These are phyloP conservation scores for Rhodotorula babjevae DNA, from an alignment of 768 basidiomycete species.

Conservation along the genomic window DNA sequence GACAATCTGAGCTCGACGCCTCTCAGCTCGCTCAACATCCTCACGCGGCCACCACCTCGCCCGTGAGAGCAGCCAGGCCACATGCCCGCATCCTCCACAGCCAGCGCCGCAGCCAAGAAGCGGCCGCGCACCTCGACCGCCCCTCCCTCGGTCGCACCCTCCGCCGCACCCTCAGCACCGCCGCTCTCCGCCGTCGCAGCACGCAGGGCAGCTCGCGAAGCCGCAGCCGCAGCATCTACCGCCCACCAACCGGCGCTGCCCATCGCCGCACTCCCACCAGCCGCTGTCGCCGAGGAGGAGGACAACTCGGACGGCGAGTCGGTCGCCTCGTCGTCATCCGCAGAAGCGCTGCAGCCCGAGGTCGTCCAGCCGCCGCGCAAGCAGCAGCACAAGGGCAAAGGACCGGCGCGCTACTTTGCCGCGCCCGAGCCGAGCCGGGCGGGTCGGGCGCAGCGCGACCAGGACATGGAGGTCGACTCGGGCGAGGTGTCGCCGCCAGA, in stretches of 20 bases:
- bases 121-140: not conserved
- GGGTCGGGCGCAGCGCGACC: conserved; percentile 33
- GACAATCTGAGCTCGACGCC: no score
- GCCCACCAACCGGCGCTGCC: not conserved
- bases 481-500: not conserved
- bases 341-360: not conserved
- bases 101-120: not conserved
- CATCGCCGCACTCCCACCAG: not conserved
- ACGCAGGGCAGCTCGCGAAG: conserved; percentile 56
- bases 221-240: conserved; percentile 41
- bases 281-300: not conserved
- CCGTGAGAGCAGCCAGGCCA: no score
- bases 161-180: not conserved
- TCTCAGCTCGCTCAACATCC: no score
- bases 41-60: no score
- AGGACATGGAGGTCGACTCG: conserved; percentile 45
- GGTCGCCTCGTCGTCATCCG: no score
- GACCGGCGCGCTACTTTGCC: conserved; percentile 12
- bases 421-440: not conserved
- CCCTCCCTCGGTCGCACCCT: not conserved
- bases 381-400: not conserved
- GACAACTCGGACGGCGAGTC: not conserved
- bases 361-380: not conserved
- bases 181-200: conserved; percentile 65
- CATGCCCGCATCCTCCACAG: not conserved